Base-by-base conservation (phyloP, 257 asterid species). In the Paraleonurus japonicus region DNA sequence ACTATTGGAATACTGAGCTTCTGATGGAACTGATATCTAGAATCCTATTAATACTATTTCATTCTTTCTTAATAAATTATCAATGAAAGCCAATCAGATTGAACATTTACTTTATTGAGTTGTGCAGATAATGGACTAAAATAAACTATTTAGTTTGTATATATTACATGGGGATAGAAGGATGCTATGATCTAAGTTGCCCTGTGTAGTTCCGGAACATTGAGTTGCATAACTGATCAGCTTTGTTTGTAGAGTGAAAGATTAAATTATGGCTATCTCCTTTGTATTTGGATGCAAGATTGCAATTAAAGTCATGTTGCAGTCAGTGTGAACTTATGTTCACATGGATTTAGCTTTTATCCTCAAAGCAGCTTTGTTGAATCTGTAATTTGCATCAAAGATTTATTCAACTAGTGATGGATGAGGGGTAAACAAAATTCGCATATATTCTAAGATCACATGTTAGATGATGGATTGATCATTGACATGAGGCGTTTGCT, bases 1-100 rank as follows among this genome's bases (percentile, higher is more conserved):
- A 39, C 57, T 26, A 53, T 54, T 53, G 75, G 50, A 55, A 26
- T 51, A 58, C 32, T 67, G 61, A 66, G 16, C 22, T 66, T 57
- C 61, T 69, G 63, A 39, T 76, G 57, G 53, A n/a, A 48, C 17
- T 32, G 74, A 61, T 23, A 26, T 33, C 24, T 12, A 35, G 57
- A 33, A 48, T 58, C 54, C 22, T 43, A 3, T 61, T 66, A 12
- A 24, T 70, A 45, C 15, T 53, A 23, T 16, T 47, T 16, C 12
- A 5, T 28, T 60, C 10, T 7, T 8, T 60, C 30, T 30, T 17
- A 62, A 39, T 72, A 16, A 5, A 19, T 48, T 45, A 11, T 16
- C 20, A 39, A 28, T 41, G 35, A 23, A 43, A 43, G 28, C n/a
- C 17, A 24, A 69, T n/a, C 43, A 22, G 50, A 33, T 50, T 74